Evolutionary conservation across 305 asterid genomes (phyloP).

Genomic region (Euphrasia arctica): DNA sequence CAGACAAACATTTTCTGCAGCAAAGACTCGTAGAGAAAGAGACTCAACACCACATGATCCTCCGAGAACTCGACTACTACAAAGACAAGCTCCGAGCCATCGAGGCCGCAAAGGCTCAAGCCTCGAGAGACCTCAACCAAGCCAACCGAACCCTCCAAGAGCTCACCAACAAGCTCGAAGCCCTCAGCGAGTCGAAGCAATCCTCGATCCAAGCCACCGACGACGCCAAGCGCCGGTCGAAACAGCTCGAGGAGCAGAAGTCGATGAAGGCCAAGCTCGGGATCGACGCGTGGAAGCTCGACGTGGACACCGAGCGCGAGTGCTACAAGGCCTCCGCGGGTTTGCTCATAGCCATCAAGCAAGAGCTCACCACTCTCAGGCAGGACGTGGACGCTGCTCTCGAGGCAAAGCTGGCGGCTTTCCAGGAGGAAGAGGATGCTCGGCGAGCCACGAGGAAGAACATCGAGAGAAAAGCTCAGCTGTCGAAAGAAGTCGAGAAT

Average conservation of each 20-base stretch:
- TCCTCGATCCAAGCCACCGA: slow-evolving; percentile 63
- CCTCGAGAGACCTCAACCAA: slow-evolving; percentile 49
- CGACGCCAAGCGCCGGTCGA: slow-evolving; percentile 42
- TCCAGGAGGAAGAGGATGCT: slow-evolving; percentile 65
- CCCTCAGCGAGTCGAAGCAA: slow-evolving; percentile 74
- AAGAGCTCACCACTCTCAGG: slow-evolving; percentile 66
- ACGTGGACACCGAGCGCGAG: slow-evolving; percentile 57
- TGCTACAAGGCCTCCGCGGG: slow-evolving; percentile 60
- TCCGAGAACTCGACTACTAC: slow-evolving; percentile 61
- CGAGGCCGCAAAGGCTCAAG: slow-evolving; percentile 57
- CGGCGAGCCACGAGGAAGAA: slow-evolving; percentile 39
- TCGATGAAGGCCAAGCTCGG: slow-evolving; percentile 41
- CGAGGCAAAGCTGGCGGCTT: slow-evolving; percentile 61
- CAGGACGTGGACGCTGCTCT: slow-evolving; percentile 78
- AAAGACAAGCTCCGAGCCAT: slow-evolving; percentile 53
- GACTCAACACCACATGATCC: slow-evolving; percentile 67
- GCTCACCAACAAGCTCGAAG: slow-evolving; percentile 75
- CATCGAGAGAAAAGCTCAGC: slow-evolving; percentile 38
- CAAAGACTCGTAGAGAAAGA: slow-evolving; percentile 89
- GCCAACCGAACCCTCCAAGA: slow-evolving; percentile 67
- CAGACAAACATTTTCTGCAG: slow-evolving; percentile 6
- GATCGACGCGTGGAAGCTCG: slow-evolving; percentile 58
- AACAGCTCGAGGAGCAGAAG: slow-evolving; percentile 54
- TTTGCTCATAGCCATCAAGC: slow-evolving; percentile 58
- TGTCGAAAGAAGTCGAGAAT: slow-evolving; percentile 45